Evolutionary conservation across 371 early-diverging fungal species (phyloP), one percentile per base, ranked within the genome.

Genomic region (Mortierella sp.): DNA sequence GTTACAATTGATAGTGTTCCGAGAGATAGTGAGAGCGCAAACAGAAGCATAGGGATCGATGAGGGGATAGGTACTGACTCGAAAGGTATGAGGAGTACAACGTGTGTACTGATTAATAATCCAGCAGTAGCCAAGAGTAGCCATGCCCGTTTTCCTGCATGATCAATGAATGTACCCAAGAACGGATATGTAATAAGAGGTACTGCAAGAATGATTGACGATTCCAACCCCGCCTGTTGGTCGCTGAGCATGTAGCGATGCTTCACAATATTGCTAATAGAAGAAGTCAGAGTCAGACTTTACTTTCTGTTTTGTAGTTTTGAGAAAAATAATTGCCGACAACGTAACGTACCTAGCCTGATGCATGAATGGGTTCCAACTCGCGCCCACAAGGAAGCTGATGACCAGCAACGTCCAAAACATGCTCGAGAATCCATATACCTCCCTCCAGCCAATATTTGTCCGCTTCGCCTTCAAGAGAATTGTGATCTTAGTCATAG

Each of bases 331-430:
- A 55, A 26, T 2, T 56, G 31, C 12, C 57, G 47, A 51, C 19
- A 35, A 32, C 13, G 29, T 47, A 3, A 31, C 4, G 15, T 69
- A 78, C 79, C 79, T 80, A 3, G 81, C 67, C 42, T 80, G 81
- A 55, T 80, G 81, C 70, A 80, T 74, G 31, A 80, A 80, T 5
- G 81, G 81, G 61, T 71, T 80, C 81, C 81, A 80, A 45, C 81
- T 80, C n/a, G 81, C 70, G 28, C 81, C 81, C 15, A 80, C 71
- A 43, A 74, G 59, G 47, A 80, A 80, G 32, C 75, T 74, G 40
- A 80, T 80, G 3, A 61, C 65, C 17, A 80, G 26, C 45, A 80
- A 31, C 23, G 68, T 67, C 81, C 81, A 80, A 26, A 80, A 68
- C 75, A 80, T 75, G 28, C 35, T 80, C 31, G 81, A 80, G 62